Conservation (phyloP, 2,329 filamentous ascomycete genomes). For the Sclerotiophoma versabilis region DNA sequence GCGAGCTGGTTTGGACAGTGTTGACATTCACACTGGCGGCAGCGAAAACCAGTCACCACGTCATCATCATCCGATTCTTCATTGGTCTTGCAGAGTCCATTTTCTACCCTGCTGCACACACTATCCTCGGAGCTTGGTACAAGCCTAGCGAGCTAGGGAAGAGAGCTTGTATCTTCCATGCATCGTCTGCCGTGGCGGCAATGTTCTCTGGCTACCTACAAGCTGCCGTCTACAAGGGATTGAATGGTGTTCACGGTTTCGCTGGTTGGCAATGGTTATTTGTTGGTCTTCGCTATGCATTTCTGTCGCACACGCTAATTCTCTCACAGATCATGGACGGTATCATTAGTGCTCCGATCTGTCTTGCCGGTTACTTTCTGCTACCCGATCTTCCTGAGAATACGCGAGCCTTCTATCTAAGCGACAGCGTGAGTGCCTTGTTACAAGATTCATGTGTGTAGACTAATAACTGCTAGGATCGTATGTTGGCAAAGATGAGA, state of each 20-base stretch:
- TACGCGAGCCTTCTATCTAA: constrained; percentile 21
- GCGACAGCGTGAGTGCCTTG: constrained; percentile 6
- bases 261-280: constrained; percentile 36
- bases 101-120: constrained; percentile 32
- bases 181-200: constrained; percentile 26
- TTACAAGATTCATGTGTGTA: background rate
- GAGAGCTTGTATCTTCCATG: constrained; percentile 33
- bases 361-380: constrained; percentile 23
- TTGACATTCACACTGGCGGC: constrained; percentile 32
- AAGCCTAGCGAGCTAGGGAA: constrained; percentile 33
- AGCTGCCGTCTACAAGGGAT: constrained; percentile 27
- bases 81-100: constrained; percentile 28
- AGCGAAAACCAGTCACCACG: constrained; percentile 31
- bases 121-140: constrained; percentile 33
- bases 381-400: constrained; percentile 32
- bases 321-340: constrained; percentile 25
- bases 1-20: constrained; percentile 30
- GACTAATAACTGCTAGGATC: constrained; percentile 11
- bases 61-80: constrained; percentile 33
- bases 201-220: constrained; percentile 36
- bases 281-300: constrained; percentile 1
- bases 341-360: constrained; percentile 22
- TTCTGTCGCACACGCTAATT: background rate
- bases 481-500: constrained; percentile 21
- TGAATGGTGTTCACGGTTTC: constrained; percentile 26